A percentile compares a stretch with the other conserved stretches of the same genome.
phyloP scores from a whole-genome alignment of 345 rosid genomes.

The Aquilaria sinensis region DNA sequence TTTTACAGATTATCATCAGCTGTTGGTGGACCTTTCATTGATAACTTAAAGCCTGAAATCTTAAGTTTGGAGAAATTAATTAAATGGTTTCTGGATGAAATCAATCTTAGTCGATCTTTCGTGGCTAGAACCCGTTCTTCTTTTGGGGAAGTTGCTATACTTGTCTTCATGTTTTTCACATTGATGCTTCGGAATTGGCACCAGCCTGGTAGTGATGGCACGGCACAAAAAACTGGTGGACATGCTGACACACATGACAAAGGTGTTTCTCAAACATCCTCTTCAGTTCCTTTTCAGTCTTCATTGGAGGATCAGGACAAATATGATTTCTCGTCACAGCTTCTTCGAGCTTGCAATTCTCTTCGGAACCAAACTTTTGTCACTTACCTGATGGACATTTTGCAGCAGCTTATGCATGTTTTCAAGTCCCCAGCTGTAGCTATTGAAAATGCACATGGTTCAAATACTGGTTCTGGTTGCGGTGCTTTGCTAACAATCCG shows the following conservation, averaged over 20 bases:
- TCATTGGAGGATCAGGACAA: constrained; percentile 70
- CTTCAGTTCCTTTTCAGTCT: constrained; percentile 46
- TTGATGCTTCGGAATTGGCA: constrained; percentile 99
- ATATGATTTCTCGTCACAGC: constrained; percentile 75
- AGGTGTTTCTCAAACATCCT: constrained; percentile 38
- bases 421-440: constrained; percentile 66
- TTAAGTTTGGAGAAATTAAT: constrained; percentile 81
- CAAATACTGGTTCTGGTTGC: constrained; percentile 80
- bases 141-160: constrained; percentile 86
- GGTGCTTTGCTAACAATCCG: constrained; percentile 85
- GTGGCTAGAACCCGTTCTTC: constrained; percentile 55
- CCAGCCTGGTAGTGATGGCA: constrained; percentile 80
- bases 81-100: constrained; percentile 85
- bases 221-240: constrained; percentile 44
- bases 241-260: constrained; percentile 56
- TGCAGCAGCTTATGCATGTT: constrained; percentile 83
- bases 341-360: constrained; percentile 71
- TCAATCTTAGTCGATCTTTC: constrained; percentile 67
- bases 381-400: constrained; percentile 88
- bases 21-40: constrained; percentile 91
- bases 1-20: constrained; percentile 96
- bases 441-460: constrained; percentile 56
- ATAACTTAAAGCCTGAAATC: constrained; percentile 80
- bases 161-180: constrained; percentile 97
- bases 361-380: constrained; percentile 85